Conservation (phyloP, 2,329 filamentous ascomycete genomes). For the Rachicladosporium sp. region DNA sequence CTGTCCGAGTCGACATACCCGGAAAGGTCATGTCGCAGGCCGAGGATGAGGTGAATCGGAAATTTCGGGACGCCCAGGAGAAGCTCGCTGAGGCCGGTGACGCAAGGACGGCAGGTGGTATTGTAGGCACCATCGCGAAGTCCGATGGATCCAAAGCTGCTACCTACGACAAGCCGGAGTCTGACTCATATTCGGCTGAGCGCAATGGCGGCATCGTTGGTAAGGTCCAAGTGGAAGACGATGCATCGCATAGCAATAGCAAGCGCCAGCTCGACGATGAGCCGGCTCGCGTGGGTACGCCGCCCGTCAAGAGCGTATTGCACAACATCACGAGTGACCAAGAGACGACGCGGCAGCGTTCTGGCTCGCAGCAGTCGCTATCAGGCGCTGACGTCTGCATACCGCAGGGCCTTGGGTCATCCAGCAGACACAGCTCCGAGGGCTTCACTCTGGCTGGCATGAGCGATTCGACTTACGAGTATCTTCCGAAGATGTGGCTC, state of each 20-base stretch:
- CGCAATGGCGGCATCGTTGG: too few relatives aligned
- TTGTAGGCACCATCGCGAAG: constrained; percentile 2
- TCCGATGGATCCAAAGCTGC: background rate
- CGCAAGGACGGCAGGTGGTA: background rate
- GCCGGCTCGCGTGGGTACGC: background rate
- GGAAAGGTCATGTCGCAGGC: constrained; percentile 5
- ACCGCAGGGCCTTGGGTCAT: constrained; percentile 45
- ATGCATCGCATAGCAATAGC: background rate
- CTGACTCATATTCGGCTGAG: constrained; percentile 1
- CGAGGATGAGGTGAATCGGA: constrained; percentile 4
- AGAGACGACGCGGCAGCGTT: constrained; percentile 1
- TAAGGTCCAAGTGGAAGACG: background rate
- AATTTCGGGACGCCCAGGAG: background rate
- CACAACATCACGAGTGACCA: background rate
- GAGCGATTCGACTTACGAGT: constrained; percentile 47
- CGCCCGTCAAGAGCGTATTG: background rate
- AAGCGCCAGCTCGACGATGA: constrained; percentile 1
- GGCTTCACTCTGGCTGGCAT: constrained; percentile 43
- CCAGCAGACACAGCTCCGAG: constrained; percentile 35
- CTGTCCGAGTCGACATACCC: constrained; percentile 3
- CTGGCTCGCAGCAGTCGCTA: background rate
- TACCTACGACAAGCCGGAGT: constrained; percentile 2
- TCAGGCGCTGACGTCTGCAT: constrained; percentile 31
- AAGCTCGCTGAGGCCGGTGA: background rate
- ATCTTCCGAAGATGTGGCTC: constrained; percentile 53